Evolutionary conservation across 1,284 basidiomycete genomes (phyloP).

Genomic region (Ganoderma resinaceum): DNA sequence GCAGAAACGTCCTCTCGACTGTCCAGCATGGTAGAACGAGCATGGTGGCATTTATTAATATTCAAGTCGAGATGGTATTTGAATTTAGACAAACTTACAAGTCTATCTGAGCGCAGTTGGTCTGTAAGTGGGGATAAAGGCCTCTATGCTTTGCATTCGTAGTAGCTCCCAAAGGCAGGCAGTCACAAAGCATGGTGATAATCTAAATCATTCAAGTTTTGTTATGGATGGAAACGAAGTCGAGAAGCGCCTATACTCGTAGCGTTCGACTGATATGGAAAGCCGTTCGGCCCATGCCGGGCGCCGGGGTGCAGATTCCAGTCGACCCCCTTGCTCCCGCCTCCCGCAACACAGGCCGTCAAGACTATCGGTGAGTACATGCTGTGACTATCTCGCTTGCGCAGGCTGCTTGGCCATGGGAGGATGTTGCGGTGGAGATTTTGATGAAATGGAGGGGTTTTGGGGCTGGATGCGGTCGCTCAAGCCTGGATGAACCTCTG

Average conservation of each 20-base stretch:
- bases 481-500: constrained; percentile 28
- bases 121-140: not conserved
- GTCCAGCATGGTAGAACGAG: too few species aligned
- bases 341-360: constrained; percentile 30
- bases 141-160: not conserved
- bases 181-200: too few species aligned
- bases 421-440: not conserved
- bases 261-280: not conserved
- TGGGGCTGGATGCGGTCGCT: constrained; percentile 25
- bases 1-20: too few species aligned
- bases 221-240: not conserved
- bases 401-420: not conserved
- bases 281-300: constrained; percentile 16
- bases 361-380: constrained; percentile 31
- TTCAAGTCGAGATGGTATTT: not conserved
- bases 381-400: constrained; percentile 16
- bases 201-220: too few species aligned
- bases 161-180: not conserved
- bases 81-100: not conserved
- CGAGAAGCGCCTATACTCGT: not conserved
- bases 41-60: too few species aligned
- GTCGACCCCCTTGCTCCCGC: constrained; percentile 22
- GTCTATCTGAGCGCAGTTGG: not conserved
- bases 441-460: constrained; percentile 3
- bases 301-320: constrained; percentile 10